These are phyloP conservation scores for Aspergillus pseudoglaucus DNA, from an alignment of 2,329 filamentous ascomycete genomes.

Conservation along the genomic window DNA sequence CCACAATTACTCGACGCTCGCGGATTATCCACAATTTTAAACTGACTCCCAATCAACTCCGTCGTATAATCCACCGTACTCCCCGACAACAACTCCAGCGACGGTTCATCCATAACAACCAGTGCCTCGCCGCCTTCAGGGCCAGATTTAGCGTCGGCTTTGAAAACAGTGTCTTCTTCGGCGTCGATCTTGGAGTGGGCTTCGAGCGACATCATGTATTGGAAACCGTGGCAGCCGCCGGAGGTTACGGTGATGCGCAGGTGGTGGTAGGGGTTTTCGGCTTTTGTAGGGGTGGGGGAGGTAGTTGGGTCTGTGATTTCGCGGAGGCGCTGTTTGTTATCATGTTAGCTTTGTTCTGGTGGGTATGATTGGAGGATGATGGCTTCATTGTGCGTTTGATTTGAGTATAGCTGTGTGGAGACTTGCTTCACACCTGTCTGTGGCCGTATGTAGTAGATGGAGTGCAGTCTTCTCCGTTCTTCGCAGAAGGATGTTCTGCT, in stretches of 20 bases:
- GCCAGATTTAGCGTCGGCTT: conserved; percentile 43
- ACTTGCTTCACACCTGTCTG: too few species aligned
- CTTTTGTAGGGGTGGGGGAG: conserved; percentile 26
- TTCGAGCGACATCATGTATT: conserved; percentile 88
- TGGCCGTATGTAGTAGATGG: too few species aligned
- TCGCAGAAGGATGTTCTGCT: too few species aligned
- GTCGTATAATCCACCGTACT: conserved; percentile 96
- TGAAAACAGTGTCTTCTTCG: conserved; percentile 85
- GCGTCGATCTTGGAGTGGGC: conserved; percentile 48
- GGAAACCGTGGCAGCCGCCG: conserved; percentile 95
- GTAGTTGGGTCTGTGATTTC: conserved; percentile 59
- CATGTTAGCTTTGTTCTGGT: not conserved
- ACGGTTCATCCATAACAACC: conserved; percentile 81
- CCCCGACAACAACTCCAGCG: conserved; percentile 79
- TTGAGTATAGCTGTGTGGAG: too few species aligned
- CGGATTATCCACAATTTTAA: conserved; percentile 94
- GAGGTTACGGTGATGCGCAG: conserved; percentile 89
- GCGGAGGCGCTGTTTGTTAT: conserved; percentile 56
- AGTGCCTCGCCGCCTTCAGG: conserved; percentile 55
- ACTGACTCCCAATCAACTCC: conserved; percentile 91
- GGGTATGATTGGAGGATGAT: too few species aligned
- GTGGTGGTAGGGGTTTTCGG: conserved; percentile 67
- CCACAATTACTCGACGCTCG: conserved; percentile 89
- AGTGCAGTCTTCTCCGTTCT: too few species aligned
- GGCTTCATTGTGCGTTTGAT: too few species aligned